phyloP scores from a whole-genome alignment of 257 asterid genomes.

The Haberlea rhodopensis region DNA sequence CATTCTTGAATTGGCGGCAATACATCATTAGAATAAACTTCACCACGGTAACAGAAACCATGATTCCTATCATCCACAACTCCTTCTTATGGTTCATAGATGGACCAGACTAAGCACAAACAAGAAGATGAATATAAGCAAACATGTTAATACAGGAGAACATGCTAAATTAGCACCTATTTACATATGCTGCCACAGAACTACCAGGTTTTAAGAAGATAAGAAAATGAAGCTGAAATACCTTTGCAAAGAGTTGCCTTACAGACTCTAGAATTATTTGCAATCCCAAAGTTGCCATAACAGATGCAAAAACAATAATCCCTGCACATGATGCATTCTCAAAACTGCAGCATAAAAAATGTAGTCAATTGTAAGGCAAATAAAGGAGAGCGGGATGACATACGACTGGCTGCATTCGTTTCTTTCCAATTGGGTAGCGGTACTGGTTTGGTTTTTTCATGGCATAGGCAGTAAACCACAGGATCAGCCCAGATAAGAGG shows the following conservation, averaged over 20 bases:
- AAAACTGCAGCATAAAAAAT: constrained; percentile 10
- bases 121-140: background rate
- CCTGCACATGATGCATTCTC: constrained; percentile 42
- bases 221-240: constrained; percentile 23
- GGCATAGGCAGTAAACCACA: constrained; percentile 86
- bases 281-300: constrained; percentile 90
- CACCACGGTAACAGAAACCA: constrained; percentile 79
- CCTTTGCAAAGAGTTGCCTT: constrained; percentile 69
- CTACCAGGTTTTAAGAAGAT: background rate
- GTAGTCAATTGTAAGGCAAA: background rate
- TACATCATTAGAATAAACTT: constrained; percentile 76
- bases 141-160: background rate
- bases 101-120: constrained; percentile 50
- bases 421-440: constrained; percentile 86
- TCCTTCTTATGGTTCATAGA: constrained; percentile 56
- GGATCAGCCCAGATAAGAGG: constrained; percentile 79
- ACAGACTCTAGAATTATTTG: constrained; percentile 83
- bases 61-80: constrained; percentile 90
- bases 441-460: constrained; percentile 79
- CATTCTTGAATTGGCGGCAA: constrained; percentile 77
- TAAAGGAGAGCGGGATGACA: constrained; percentile 23
- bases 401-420: constrained; percentile 96
- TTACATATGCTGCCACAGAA: background rate
- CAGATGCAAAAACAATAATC: constrained; percentile 86
- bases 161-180: constrained; percentile 10